Conservation (phyloP, 768 basidiomycete genomes). For the Tylopilus sp. region DNA sequence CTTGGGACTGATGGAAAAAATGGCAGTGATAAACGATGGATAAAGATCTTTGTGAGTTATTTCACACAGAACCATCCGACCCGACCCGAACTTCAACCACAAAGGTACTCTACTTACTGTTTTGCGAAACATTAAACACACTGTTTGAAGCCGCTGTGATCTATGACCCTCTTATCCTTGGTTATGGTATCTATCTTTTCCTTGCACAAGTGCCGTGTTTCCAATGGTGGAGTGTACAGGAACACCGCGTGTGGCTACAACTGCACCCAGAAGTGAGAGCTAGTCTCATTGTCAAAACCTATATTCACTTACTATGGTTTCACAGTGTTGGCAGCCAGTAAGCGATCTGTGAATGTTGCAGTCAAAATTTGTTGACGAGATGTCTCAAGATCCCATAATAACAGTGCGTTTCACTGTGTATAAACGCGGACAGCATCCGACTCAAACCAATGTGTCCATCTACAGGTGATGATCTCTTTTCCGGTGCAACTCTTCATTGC, state of each 20-base stretch:
- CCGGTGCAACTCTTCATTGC: slow-evolving; percentile 49
- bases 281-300: neutral
- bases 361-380: neutral
- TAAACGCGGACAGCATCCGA: fast-evolving
- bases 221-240: slow-evolving; percentile 29
- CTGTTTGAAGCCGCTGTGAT: slow-evolving; percentile 43
- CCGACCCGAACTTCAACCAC: neutral
- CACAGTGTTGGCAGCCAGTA: slow-evolving; percentile 14
- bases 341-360: neutral
- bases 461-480: slow-evolving; percentile 42
- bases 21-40: slow-evolving; percentile 42
- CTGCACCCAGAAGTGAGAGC: slow-evolving; percentile 1
- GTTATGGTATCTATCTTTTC: slow-evolving; percentile 37
- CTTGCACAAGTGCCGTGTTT: neutral
- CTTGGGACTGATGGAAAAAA: neutral
- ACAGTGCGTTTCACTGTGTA: slow-evolving; percentile 33
- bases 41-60: slow-evolving; percentile 42
- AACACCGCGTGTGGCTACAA: neutral
- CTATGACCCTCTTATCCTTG: slow-evolving; percentile 44
- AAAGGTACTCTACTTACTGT: slow-evolving; percentile 42
- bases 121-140: slow-evolving; percentile 48
- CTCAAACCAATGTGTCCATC: neutral
- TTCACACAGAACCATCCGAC: neutral
- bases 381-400: slow-evolving; percentile 39
- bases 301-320: slow-evolving; percentile 18